Percentiles rank a stretch among this genome's conserved stretches.
Conservation (phyloP, 495 filamentous ascomycete genomes). For the Ascobolus immersus region DNA sequence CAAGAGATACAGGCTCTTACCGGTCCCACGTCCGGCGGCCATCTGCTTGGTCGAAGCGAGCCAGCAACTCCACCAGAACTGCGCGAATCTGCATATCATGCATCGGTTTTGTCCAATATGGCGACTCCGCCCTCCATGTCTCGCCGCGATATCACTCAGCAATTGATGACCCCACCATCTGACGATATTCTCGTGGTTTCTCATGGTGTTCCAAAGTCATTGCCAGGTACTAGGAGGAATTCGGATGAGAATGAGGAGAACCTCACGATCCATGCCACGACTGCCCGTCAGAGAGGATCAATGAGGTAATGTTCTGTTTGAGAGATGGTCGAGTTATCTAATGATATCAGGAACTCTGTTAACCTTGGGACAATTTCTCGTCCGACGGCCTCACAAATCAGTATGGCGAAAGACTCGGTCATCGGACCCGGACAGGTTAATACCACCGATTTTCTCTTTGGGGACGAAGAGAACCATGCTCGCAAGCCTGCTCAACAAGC, state of each 20-base stretch:
- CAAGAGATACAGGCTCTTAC: conserved; percentile 49
- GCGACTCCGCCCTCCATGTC: conserved; percentile 43
- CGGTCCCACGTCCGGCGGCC: conserved; percentile 26
- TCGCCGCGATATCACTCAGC: conserved; percentile 44
- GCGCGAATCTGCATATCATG: conserved; percentile 7
- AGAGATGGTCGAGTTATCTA: too few species aligned
- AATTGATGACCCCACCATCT: conserved; percentile 22
- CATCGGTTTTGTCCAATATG: conserved; percentile 18
- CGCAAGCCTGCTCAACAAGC: conserved; percentile 25
- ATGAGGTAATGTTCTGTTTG: too few species aligned
- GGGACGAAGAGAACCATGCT: conserved; percentile 28
- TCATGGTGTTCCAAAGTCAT: too few species aligned
- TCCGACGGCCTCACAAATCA: background rate
- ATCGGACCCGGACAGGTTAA: conserved; percentile 43
- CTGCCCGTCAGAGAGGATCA: too few species aligned
- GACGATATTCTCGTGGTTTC: conserved; percentile 23
- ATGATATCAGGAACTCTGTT: too few species aligned
- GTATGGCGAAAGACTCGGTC: conserved; percentile 11
- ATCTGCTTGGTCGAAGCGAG: conserved; percentile 51
- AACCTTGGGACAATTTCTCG: conserved; percentile 2
- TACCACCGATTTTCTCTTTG: conserved; percentile 52
- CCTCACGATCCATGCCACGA: too few species aligned
- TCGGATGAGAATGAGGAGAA: conserved; percentile 57
- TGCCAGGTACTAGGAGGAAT: conserved; percentile 63
- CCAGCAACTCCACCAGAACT: conserved; percentile 85